phyloP scores from a whole-genome alignment of 176 grass and related monocot genomes.

The Phragmites australis region DNA sequence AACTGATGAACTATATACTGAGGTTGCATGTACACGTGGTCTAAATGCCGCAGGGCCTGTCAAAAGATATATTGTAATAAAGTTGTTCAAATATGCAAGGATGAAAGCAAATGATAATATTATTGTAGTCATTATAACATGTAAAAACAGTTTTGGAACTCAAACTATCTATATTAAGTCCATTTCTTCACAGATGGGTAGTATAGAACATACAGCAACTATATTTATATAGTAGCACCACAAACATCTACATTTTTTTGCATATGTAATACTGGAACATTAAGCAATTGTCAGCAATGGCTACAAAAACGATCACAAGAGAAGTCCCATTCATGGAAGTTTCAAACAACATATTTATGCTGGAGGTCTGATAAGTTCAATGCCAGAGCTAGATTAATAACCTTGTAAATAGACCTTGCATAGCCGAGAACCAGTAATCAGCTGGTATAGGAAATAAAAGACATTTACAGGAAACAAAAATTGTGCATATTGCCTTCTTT shows the following conservation, averaged over 20 bases:
- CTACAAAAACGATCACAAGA: background rate
- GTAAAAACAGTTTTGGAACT: constrained; percentile 18
- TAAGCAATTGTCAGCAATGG: background rate
- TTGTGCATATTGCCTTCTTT: background rate
- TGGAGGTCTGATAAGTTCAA: background rate
- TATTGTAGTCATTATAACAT: background rate
- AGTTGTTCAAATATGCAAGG: constrained; percentile 6
- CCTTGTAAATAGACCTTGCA: background rate
- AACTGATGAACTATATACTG: constrained; percentile 65
- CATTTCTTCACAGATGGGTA: constrained; percentile 27
- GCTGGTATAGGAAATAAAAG: background rate
- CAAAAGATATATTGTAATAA: constrained; percentile 35
- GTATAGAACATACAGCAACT: constrained; percentile 6
- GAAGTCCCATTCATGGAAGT: background rate
- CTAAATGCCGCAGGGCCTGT: constrained; percentile 93
- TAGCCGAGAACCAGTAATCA: background rate
- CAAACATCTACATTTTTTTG: background rate
- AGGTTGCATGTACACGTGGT: constrained; percentile 75
- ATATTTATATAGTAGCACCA: background rate
- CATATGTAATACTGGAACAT: background rate
- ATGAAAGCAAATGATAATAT: background rate
- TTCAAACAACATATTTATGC: background rate
- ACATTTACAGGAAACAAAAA: background rate
- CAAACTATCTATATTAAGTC: constrained; percentile 17
- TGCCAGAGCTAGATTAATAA: constrained; percentile 7